Conservation (phyloP, 345 rosid species). For the Turnera subulata region DNA sequence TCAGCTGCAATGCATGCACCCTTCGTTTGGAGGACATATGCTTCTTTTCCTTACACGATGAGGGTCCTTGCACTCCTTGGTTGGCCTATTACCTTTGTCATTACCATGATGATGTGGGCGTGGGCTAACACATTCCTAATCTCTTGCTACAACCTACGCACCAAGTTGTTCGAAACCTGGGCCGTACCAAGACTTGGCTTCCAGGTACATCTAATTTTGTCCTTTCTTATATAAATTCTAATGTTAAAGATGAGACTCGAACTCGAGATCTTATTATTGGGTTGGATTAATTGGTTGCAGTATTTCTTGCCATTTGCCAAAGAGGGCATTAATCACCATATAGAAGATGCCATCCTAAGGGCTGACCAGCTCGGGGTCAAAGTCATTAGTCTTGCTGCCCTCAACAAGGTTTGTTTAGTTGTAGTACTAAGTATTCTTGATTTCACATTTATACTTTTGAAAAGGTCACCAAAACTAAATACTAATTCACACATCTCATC, state of each 20-base stretch:
- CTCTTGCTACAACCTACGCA: conserved; percentile 62
- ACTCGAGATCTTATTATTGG: no score
- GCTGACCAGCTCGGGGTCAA: conserved; percentile 84
- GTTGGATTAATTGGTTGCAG: conserved; percentile 41
- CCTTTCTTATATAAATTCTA: no score
- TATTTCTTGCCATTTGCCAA: conserved; percentile 93
- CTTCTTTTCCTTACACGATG: conserved; percentile 51
- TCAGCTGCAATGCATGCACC: conserved; percentile 62
- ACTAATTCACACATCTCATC: no score
- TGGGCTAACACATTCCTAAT: conserved; percentile 61
- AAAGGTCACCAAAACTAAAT: no score
- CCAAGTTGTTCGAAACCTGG: conserved; percentile 73
- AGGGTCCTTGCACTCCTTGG: conserved; percentile 40
- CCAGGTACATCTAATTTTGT: conserved; percentile 45
- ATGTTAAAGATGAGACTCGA: no score
- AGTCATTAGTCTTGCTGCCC: conserved; percentile 96
- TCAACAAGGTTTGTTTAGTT: conserved; percentile 68
- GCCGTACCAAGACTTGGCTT: conserved; percentile 81
- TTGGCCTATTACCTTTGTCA: conserved; percentile 42
- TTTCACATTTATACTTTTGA: no score
- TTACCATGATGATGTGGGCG: conserved; percentile 67
- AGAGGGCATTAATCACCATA: conserved; percentile 73
- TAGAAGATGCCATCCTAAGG: conserved; percentile 72
- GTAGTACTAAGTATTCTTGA: no score
- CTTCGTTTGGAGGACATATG: conserved; percentile 48